These are phyloP conservation scores for Tephrocybe rancida DNA, from an alignment of 768 basidiomycete genomes.

Conservation along the genomic window DNA sequence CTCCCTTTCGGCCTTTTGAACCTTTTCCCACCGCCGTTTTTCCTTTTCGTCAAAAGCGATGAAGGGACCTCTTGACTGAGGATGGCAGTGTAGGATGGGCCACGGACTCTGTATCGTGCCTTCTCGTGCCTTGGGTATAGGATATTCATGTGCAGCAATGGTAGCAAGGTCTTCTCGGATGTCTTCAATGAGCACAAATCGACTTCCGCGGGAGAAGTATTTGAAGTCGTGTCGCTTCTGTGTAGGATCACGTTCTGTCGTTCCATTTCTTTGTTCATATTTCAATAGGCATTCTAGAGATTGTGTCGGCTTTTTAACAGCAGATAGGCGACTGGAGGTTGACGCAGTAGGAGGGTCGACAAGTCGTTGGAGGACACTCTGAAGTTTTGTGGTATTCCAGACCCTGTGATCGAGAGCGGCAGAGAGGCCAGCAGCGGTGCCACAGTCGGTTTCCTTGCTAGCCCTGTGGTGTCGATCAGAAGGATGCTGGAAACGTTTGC, in stretches of 20 bases:
- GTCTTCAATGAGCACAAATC: slow-evolving; percentile 93
- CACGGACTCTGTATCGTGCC: slow-evolving; percentile 60
- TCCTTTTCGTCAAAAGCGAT: slow-evolving; percentile 76
- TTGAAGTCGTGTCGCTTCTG: slow-evolving; percentile 86
- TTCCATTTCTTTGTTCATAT: slow-evolving; percentile 85
- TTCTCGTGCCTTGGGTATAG: slow-evolving; percentile 52
- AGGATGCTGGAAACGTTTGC: not conserved
- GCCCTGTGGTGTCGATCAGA: slow-evolving; percentile 1
- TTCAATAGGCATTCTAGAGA: slow-evolving; percentile 67
- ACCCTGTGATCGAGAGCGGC: slow-evolving; percentile 78
- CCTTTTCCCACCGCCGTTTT: slow-evolving; percentile 64
- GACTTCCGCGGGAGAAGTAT: slow-evolving; percentile 78
- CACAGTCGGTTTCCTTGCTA: slow-evolving; percentile 12
- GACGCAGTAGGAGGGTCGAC: slow-evolving; percentile 35
- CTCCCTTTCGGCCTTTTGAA: slow-evolving; percentile 47
- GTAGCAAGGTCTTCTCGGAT: slow-evolving; percentile 82
- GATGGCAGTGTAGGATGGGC: slow-evolving; percentile 85
- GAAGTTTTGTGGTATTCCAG: slow-evolving; percentile 76
- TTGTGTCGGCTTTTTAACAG: slow-evolving; percentile 37
- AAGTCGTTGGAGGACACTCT: slow-evolving; percentile 73
- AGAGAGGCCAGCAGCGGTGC: slow-evolving; percentile 65
- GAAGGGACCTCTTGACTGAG: slow-evolving; percentile 73
- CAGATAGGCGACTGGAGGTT: slow-evolving; percentile 30
- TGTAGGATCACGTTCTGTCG: slow-evolving; percentile 88
- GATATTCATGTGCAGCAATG: slow-evolving; percentile 83